phyloP scores from a whole-genome alignment of 495 filamentous ascomycete species.

The Staphylotrichum tortipilum region DNA sequence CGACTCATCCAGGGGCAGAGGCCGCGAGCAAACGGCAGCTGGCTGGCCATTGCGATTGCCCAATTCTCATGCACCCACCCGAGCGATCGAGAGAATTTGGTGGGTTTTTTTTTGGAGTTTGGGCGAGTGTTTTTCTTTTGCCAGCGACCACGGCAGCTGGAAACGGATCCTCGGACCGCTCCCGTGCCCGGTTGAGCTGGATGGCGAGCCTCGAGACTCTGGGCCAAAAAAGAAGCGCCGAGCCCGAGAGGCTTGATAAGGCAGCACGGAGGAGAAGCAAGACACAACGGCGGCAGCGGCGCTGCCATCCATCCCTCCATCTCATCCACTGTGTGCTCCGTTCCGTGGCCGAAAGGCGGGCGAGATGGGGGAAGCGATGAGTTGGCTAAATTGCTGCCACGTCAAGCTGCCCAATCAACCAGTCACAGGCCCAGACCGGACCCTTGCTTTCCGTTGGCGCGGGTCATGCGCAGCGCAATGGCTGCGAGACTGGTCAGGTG shows the following conservation, averaged over 20 bases:
- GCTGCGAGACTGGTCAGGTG: neutral
- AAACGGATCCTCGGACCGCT: neutral
- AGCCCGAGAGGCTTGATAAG: neutral
- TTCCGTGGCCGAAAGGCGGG: neutral
- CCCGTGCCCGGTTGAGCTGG: too few relatives aligned
- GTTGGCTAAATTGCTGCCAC: conserved; percentile 19
- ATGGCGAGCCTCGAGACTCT: too few relatives aligned
- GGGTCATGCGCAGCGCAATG: neutral
- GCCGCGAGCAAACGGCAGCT: neutral
- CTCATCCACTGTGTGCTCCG: neutral
- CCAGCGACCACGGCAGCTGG: neutral
- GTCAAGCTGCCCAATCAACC: conserved; percentile 7
- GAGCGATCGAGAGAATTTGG: too few relatives aligned
- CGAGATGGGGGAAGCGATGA: conserved; percentile 5
- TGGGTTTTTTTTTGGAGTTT: neutral
- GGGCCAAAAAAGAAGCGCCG: neutral
- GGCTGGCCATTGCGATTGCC: neutral
- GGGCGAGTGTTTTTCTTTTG: neutral
- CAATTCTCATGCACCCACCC: neutral
- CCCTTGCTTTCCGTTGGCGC: conserved; percentile 8
- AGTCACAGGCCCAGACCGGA: neutral
- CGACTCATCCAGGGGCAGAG: neutral
- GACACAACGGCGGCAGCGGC: neutral
- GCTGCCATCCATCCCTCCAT: too few relatives aligned
- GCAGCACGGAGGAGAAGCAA: neutral